Evolutionary conservation across 2,329 filamentous ascomycete species (phyloP), one percentile per base, ranked within the genome.

Genomic region (Cryphonectria radicalis): DNA sequence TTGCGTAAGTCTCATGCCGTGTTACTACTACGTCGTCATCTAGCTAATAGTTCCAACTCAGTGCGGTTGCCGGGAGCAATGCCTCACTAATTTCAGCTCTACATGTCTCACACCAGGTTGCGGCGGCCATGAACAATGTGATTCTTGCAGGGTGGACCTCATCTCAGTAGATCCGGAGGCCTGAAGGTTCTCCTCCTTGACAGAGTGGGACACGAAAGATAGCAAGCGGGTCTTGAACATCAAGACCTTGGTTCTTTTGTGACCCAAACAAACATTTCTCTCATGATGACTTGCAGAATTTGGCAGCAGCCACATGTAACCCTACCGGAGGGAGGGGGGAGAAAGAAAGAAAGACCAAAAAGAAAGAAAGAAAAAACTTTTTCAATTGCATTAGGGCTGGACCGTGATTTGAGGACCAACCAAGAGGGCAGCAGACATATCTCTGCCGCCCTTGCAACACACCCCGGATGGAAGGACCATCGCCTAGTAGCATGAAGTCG

Each of bases 51-150:
- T 28, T 42, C 17, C 3, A 40, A 40, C 10, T 19, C 63, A 73
- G 72, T 73, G 72, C 35, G 63, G 68, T 28, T 73, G 72, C 55
- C 32, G 42, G 40, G 71, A 55, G 32, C 66, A 68, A n/a, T 59
- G 40, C 22, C 72, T 73, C 28, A 66, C 42, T 17, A 57, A 50
- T 50, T 66, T 70, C 25, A 71, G 46, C 40, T 43, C 69, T 37
- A 66, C 37, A 4, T 73, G 72, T 65, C 55, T 64, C 57, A 65
- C 68, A 40, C 63, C 65, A 40, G 10, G 55, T 7, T 73, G 71
- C 37, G 55, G 70, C 42, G 66, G 64, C 46, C 72, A 73, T 60
- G 32, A 40, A n/a, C 65, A 59, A 60, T 73, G 72, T 63, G 22
- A 28, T 14, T 25, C 63, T 28, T 73, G 72, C 63, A 64, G 37